These are phyloP conservation scores for Withania somnifera DNA, from an alignment of 305 asterid species.

Conservation along the genomic window DNA sequence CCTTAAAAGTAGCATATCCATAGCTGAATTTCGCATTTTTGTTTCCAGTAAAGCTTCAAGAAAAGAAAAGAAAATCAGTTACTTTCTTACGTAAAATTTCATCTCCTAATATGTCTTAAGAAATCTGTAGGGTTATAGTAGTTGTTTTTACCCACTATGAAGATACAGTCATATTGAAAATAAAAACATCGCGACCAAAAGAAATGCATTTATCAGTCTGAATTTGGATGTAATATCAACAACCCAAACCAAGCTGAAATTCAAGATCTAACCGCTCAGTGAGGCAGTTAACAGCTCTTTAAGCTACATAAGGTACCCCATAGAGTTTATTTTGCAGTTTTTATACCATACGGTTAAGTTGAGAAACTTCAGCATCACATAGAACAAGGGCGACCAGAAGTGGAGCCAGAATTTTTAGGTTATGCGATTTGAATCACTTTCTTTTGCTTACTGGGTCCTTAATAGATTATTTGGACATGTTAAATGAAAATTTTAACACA, in stretches of 20 bases:
- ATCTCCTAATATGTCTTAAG: neutral
- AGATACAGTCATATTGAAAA: neutral
- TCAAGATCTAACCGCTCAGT: neutral
- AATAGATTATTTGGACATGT: neutral
- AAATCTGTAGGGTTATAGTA: neutral
- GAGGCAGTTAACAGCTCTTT: neutral
- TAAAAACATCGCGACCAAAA: neutral
- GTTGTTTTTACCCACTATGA: neutral
- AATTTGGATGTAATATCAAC: neutral
- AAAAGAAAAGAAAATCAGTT: constrained; percentile 1
- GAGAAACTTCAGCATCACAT: neutral
- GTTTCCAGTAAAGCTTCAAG: constrained; percentile 40
- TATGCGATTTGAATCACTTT: neutral
- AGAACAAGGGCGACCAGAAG: neutral
- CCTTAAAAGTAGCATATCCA: constrained; percentile 66
- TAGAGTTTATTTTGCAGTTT: neutral
- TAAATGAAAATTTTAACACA: neutral
- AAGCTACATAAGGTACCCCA: neutral
- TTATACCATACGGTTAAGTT: neutral
- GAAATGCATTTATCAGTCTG: neutral
- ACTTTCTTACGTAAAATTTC: neutral
- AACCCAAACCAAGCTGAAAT: neutral
- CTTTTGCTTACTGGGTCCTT: neutral
- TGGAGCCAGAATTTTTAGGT: neutral
- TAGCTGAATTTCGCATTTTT: constrained; percentile 40